Percentiles rank a stretch among this genome's conserved stretches.
phyloP scores from a whole-genome alignment of 176 grass and related monocot genomes.

The Phragmites australis region DNA sequence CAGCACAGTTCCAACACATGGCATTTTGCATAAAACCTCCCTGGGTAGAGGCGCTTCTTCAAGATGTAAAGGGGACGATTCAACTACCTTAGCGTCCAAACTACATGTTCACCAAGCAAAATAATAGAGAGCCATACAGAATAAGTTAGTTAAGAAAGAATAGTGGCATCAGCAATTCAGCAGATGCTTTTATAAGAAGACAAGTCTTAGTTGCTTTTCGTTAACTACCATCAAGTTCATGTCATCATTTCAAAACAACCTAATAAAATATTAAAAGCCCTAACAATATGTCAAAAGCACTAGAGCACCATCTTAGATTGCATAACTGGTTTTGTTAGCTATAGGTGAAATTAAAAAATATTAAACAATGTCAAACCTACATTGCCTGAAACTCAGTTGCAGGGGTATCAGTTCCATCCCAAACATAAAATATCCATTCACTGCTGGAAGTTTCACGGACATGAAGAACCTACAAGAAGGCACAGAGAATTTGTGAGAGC shows the following conservation, averaged over 20 bases:
- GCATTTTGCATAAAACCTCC: constrained; percentile 68
- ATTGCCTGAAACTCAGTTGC: constrained; percentile 36
- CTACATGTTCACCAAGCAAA: constrained; percentile 40
- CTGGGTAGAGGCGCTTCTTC: constrained; percentile 58
- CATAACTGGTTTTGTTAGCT: constrained; percentile 11
- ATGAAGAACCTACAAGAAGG: constrained; percentile 81
- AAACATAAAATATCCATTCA: constrained; percentile 67
- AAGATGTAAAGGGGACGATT: constrained; percentile 52
- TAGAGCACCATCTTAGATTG: neutral
- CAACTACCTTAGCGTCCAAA: constrained; percentile 31
- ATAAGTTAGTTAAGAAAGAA: constrained; percentile 27
- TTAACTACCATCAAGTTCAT: neutral
- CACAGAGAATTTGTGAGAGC: constrained; percentile 8
- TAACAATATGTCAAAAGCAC: constrained; percentile 14
- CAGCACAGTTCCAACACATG: constrained; percentile 70
- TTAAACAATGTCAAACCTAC: constrained; percentile 13
- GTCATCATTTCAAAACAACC: constrained; percentile 5
- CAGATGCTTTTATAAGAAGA: constrained; percentile 32
- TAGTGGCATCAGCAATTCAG: neutral
- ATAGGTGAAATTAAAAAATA: constrained; percentile 17
- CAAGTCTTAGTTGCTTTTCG: neutral
- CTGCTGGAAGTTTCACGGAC: constrained; percentile 49
- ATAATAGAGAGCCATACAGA: neutral
- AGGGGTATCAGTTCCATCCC: constrained; percentile 92
- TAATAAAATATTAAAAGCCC: neutral